Base-by-base conservation (phyloP, 805 yeast genomes). In the Yamadazyma paraphyllophila region DNA sequence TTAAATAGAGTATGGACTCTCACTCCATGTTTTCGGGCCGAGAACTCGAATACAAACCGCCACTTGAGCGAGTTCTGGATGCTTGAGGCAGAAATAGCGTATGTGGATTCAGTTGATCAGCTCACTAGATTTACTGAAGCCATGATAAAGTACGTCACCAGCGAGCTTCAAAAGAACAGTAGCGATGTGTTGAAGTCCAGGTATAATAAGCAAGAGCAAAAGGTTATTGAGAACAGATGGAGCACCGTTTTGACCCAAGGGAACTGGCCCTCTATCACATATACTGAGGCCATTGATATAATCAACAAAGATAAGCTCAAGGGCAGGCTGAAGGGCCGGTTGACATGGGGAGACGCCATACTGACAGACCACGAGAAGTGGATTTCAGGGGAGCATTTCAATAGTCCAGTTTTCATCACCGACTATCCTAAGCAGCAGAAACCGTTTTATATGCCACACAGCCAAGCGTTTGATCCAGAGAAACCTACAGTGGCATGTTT, bases 21-120 rank as follows among this genome's bases (percentile, higher is more conserved):
- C 17, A 74, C 90, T 0, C 99, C 99, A 1, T 88, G 96, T 47
- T 94, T 94, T 61, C 73, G 99, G 51, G 98, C 99, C 0, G 99
- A 94, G 59, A 78, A 78, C 41, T 85, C 96, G 46, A 91, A 89
- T 59, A 94, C 99, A 0, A 87, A 82, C 56, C 75, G 99, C 42
- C 99, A 94, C 62, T 66, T 94, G 47, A 79, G 92, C 48, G 99
- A 94, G 63, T 94, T 94, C 63, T 94, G 97, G 97, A 91, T 94
- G 97, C 66, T 94, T 2, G 99, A 94, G 63, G 95, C 90, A 0
- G 99, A 94, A 61, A 64, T 89, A 15, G 82, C 88, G 7, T 87
- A 86, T 62, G 65, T 85, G 1, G 71, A 73, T 4, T 63, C 71
- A 11, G 76, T 91, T 6, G 58, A 60, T 3, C 85, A 84, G 48